These are phyloP conservation scores for Puccinia horiana DNA, from an alignment of 1,284 basidiomycete species.

Conservation along the genomic window DNA sequence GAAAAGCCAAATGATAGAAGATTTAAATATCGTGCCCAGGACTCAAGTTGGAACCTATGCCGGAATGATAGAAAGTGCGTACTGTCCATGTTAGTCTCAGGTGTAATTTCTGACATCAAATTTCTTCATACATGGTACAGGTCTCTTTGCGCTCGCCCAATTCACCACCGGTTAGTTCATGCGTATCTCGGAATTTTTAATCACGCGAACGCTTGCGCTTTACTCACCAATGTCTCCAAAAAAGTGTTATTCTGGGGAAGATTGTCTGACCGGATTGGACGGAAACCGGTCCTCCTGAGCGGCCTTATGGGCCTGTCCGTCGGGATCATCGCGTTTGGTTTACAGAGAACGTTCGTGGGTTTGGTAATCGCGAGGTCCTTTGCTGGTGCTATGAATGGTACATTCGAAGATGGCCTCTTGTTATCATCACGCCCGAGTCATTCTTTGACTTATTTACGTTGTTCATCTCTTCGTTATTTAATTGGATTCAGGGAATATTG, in stretches of 20 bases:
- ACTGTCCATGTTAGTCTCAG: background rate
- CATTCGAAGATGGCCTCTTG: background rate
- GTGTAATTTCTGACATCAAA: background rate
- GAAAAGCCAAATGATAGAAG: conserved; percentile 46
- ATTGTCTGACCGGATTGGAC: conserved; percentile 50
- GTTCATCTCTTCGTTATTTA: background rate
- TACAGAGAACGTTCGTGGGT: conserved; percentile 43
- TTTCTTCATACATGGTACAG: background rate
- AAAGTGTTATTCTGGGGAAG: conserved; percentile 53
- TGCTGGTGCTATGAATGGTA: conserved; percentile 49
- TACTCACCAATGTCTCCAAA: background rate
- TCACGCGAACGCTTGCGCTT: background rate
- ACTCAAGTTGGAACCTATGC: conserved; percentile 44
- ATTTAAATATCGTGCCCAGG: conserved; percentile 36
- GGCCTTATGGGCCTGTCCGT: conserved; percentile 51
- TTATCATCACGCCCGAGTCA: no score
- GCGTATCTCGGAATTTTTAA: background rate
- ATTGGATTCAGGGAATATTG: conserved; percentile 30
- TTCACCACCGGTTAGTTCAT: conserved; percentile 28
- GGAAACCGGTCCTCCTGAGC: conserved; percentile 52
- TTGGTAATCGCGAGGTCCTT: conserved; percentile 40
- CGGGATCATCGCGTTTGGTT: conserved; percentile 39
- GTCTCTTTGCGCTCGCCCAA: conserved; percentile 47
- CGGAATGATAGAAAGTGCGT: conserved; percentile 48
- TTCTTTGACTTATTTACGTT: background rate